Base-by-base conservation (phyloP, 2,329 filamentous ascomycete genomes). In the Penicillium sp. region DNA sequence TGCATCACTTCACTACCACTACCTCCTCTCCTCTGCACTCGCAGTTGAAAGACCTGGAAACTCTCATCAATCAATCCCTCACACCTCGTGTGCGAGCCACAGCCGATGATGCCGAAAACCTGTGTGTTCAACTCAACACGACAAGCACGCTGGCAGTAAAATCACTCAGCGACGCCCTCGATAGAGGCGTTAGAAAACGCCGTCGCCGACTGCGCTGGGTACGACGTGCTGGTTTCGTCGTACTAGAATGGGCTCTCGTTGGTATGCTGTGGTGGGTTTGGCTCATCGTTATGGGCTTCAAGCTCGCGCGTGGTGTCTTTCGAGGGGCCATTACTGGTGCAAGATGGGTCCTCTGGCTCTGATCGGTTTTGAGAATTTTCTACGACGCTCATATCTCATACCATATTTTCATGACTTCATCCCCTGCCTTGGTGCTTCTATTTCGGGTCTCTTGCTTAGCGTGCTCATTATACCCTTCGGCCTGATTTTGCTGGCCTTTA, bases 251-350 rank as follows among this genome's bases (percentile, higher is more conserved):
- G 91, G 78, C 86, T 49, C 82, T 98, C 19, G 86, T 98, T 39
- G 90, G 90, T 4, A 84, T 96, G 65, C 91, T 98, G 87, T 97
- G 95, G 92, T 91, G 89, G 75, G 87, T 96, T 16, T 98, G 93
- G 92, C 85, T 96, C 57, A 80, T 96, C 33, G 93, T 97, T 24
- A 90, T 92, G 72, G 80, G 93, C 24, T 79, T 89, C 51, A 84
- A 90, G 58, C 74, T 90, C 14, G 76, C 90, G 35, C 78, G 87
- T 58, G 86, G 87, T 11, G 65, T 89, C 1, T 82, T 88, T 45
- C 83, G 83, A 46, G 87, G 86, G 2, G 68, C 85, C 0, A 78
- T 86, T 49, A 76, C 79, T 11, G 82, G 84, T 10, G 79, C 90
- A n/a, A 82, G 83, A 69, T 98, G 93, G 93, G 75, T 97, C 71